A percentile compares a stretch with the other conserved stretches of the same genome.
Conservation (phyloP, 2,329 filamentous ascomycete genomes). For the Alternaria sp. region DNA sequence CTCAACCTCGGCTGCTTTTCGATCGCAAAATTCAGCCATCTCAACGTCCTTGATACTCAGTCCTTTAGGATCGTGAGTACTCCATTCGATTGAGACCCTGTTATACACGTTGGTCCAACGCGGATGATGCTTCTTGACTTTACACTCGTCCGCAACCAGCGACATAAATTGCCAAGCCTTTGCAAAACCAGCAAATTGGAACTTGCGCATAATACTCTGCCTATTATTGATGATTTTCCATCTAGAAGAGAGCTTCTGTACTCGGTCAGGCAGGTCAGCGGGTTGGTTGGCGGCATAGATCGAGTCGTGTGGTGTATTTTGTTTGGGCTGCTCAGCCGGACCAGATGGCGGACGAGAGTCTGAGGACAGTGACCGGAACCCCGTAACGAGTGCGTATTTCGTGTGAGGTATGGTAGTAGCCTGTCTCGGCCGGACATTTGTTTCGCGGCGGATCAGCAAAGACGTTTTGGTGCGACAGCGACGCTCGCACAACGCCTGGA, state of each 20-base stretch:
- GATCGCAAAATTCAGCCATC: slow-evolving; percentile 49
- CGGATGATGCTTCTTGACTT: slow-evolving; percentile 44
- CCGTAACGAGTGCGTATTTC: neutral
- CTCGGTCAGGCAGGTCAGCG: slow-evolving; percentile 35
- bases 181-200: slow-evolving; percentile 41
- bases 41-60: slow-evolving; percentile 47
- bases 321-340: slow-evolving; percentile 1
- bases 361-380: slow-evolving; percentile 5
- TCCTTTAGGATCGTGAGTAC: slow-evolving; percentile 46
- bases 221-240: slow-evolving; percentile 37
- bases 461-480: slow-evolving; percentile 21
- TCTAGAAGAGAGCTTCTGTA: slow-evolving; percentile 27
- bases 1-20: slow-evolving; percentile 38
- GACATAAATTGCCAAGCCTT: slow-evolving; percentile 47
- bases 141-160: slow-evolving; percentile 45
- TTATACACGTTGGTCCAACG: slow-evolving; percentile 48
- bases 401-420: neutral
- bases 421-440: neutral
- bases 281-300: slow-evolving; percentile 43
- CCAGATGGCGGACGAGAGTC: slow-evolving; percentile 2
- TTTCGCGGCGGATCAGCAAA: slow-evolving; percentile 2
- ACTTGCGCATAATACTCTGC: slow-evolving; percentile 39
- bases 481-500: slow-evolving; percentile 13
- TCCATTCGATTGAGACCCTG: slow-evolving; percentile 46
- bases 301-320: slow-evolving; percentile 17